A percentile compares a stretch with the other conserved stretches of the same genome.
These are phyloP conservation scores for Alternaria tenuissima DNA, from an alignment of 2,329 filamentous ascomycete genomes.

Conservation along the genomic window DNA sequence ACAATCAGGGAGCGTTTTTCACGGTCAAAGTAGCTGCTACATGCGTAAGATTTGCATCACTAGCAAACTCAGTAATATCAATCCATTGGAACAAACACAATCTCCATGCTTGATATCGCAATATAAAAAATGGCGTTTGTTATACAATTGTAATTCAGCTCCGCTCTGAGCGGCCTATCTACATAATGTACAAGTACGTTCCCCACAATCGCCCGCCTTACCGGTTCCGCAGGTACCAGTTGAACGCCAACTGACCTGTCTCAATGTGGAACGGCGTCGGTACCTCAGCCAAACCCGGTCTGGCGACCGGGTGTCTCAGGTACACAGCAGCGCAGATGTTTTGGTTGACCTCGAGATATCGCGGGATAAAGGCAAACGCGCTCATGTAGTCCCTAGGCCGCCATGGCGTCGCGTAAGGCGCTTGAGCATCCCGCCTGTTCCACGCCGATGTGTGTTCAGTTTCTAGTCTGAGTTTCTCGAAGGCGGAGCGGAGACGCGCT, in stretches of 20 bases:
- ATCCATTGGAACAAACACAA: neutral
- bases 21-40: neutral
- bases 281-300: conserved; percentile 75
- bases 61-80: neutral
- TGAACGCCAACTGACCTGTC: conserved; percentile 83
- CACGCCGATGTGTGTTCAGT: conserved; percentile 74
- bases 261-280: conserved; percentile 80
- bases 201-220: conserved; percentile 53
- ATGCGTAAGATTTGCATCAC: neutral
- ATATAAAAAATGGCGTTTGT: neutral
- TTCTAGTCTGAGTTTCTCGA: conserved; percentile 73
- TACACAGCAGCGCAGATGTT: conserved; percentile 97
- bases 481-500: conserved; percentile 62
- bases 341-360: conserved; percentile 97
- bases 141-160: conserved; percentile 9
- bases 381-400: conserved; percentile 84
- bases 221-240: conserved; percentile 89
- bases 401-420: conserved; percentile 91
- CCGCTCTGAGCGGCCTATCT: neutral
- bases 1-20: neutral
- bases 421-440: conserved; percentile 55
- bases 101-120: neutral
- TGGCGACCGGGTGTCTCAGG: conserved; percentile 88
- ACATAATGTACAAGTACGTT: conserved; percentile 17
- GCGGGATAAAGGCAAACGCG: conserved; percentile 92